Evolutionary conservation across 306 rosid genomes (phyloP).

Genomic region (Canavalia gladiata): DNA sequence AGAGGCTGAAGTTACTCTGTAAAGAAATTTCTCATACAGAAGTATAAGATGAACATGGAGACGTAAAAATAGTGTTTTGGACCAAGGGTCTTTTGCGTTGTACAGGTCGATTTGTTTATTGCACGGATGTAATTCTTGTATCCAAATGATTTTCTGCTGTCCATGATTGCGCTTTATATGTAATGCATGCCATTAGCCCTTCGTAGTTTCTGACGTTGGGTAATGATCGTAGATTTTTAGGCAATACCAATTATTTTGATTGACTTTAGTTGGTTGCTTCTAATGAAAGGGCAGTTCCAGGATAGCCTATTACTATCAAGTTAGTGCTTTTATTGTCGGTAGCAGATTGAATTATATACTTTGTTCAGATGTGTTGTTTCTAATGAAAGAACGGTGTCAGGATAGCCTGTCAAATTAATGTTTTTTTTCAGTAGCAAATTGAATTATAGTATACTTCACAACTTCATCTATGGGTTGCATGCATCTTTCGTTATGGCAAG

Average conservation of each 20-base stretch:
- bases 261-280: conserved; percentile 38
- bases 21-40: conserved; percentile 62
- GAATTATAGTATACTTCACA: background rate
- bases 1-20: conserved; percentile 64
- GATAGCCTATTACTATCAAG: conserved; percentile 20
- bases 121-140: conserved; percentile 58
- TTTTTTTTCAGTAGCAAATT: background rate
- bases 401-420: conserved; percentile 19
- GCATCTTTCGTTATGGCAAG: background rate
- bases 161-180: conserved; percentile 47
- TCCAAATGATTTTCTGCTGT: conserved; percentile 57
- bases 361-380: conserved; percentile 13
- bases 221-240: conserved; percentile 44
- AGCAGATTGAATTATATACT: background rate
- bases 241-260: conserved; percentile 47
- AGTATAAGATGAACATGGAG: conserved; percentile 54
- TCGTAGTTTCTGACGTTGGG: conserved; percentile 42
- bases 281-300: conserved; percentile 35
- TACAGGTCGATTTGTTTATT: conserved; percentile 71
- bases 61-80: conserved; percentile 47
- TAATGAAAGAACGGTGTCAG: conserved; percentile 4
- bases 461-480: background rate
- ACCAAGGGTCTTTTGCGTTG: conserved; percentile 58
- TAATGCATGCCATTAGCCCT: conserved; percentile 46
- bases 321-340: background rate